Percentiles rank a stretch among this genome's conserved stretches.
Evolutionary conservation across 352 stramenopile genomes (phyloP).

Genomic region (Phytopythium mirpurense): DNA sequence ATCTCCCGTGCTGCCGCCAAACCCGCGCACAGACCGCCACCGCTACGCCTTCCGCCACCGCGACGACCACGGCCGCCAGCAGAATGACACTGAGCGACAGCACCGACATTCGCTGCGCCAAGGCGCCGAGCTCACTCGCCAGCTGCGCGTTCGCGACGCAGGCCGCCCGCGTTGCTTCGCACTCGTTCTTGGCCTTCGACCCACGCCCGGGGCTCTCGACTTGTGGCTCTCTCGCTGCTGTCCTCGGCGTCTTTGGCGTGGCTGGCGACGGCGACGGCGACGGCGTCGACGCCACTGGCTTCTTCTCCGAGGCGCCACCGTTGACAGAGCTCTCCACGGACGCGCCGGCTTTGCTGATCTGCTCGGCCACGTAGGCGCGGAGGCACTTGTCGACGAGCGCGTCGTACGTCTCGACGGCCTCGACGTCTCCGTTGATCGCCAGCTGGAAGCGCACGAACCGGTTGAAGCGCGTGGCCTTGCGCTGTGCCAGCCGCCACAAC

Average conservation of each 20-base stretch:
- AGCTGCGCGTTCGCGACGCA: neutral
- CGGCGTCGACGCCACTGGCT: neutral
- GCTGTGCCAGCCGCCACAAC: neutral
- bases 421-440: neutral
- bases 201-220: neutral
- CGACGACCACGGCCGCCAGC: neutral
- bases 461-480: conserved; percentile 1
- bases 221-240: neutral
- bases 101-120: neutral
- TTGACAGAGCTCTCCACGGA: neutral
- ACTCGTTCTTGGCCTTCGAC: neutral
- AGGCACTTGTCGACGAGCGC: neutral
- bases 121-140: neutral
- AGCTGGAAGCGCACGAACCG: conserved; percentile 6
- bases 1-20: neutral
- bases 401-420: conserved; percentile 1
- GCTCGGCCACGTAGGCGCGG: neutral
- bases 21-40: neutral
- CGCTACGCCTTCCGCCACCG: too few species aligned
- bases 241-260: neutral
- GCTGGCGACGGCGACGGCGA: neutral
- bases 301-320: neutral
- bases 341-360: neutral
- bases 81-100: neutral
- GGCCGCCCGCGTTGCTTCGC: neutral